Base-by-base conservation (phyloP, 1,139 yeast species). In the Lodderomyces theae region DNA sequence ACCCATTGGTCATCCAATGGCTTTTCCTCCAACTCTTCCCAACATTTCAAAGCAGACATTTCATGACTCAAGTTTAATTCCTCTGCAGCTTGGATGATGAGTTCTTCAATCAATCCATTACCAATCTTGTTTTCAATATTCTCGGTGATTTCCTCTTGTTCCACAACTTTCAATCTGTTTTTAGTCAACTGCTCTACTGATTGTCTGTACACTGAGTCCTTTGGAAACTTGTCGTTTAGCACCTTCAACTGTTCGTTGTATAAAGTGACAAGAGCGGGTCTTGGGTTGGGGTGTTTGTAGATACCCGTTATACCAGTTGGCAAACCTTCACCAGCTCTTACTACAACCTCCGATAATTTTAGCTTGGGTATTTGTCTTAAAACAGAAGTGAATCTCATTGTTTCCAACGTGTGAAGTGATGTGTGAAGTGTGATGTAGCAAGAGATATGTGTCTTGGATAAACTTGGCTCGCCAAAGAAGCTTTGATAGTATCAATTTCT, bases 281-380 rank as follows among this genome's bases (percentile, higher is more conserved):
- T 79, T 43, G 96, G 95, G 60, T 83, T 77, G 42, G 95, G 95
- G 59, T 86, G 95, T 57, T 82, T 85, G 58, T 69, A 74, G 47
- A 87, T 61, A 1, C 95, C 95, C 6, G 95, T 77, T 47, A 87
- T 57, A 52, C 96, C 96, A 29, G 95, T 86, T 30, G 92, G 86
- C 50, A 75, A 72, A 9, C 92, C 92, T 35, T 72, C 66, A 5
- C 80, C 79, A n/a, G 88, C 70, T 57, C 73, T 79, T 46, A 85
- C 76, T 49, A 85, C 72, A 31, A 85, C 80, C 72, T 4, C 40
- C n/a, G 37, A 15, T 16, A 41, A 34, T 12, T 38, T 28, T 12
- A 44, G 10, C 26, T 40, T 44, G 18, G 41, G 41, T 19, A 77
- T 77, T 59, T 79, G 73, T 59, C 58, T 70, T 52, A 72, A 69